Percentiles rank a stretch among this genome's conserved stretches.
These are phyloP conservation scores for Cercospora zeina DNA, from an alignment of 2,329 filamentous ascomycete species.

Conservation along the genomic window DNA sequence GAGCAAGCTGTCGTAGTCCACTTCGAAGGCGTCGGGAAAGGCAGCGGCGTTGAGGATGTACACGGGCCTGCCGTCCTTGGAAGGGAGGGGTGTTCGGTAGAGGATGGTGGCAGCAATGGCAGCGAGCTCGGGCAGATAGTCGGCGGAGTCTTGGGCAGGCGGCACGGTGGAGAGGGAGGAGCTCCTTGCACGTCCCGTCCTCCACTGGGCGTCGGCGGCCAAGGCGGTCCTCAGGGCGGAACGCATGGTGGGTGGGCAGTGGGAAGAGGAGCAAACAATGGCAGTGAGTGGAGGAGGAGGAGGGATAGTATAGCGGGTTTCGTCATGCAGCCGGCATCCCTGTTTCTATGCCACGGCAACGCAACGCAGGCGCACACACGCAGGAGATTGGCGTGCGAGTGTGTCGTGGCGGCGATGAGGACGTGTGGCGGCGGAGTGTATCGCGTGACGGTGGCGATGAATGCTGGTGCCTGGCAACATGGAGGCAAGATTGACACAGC, in stretches of 20 bases:
- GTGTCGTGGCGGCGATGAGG: conserved; percentile 4
- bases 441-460: neutral
- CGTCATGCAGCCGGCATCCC: conserved; percentile 17
- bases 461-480: conserved; percentile 7
- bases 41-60: conserved; percentile 59
- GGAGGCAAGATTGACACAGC: neutral
- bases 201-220: conserved; percentile 34
- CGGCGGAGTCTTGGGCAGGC: conserved; percentile 48
- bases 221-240: conserved; percentile 37
- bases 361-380: neutral
- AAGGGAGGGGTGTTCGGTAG: conserved; percentile 55
- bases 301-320: neutral
- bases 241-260: conserved; percentile 14
- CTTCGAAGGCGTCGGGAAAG: conserved; percentile 56
- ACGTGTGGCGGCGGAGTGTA: neutral
- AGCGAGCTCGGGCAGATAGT: conserved; percentile 53
- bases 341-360: conserved; percentile 8
- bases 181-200: conserved; percentile 35
- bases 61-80: conserved; percentile 52
- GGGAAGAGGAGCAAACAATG: neutral
- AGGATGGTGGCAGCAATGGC: conserved; percentile 55
- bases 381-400: neutral
- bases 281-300: neutral
- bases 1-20: conserved; percentile 57
- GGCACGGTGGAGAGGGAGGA: conserved; percentile 52